Evolutionary conservation across 768 basidiomycete species (phyloP).

Genomic region (Tricholoma saponaceum): DNA sequence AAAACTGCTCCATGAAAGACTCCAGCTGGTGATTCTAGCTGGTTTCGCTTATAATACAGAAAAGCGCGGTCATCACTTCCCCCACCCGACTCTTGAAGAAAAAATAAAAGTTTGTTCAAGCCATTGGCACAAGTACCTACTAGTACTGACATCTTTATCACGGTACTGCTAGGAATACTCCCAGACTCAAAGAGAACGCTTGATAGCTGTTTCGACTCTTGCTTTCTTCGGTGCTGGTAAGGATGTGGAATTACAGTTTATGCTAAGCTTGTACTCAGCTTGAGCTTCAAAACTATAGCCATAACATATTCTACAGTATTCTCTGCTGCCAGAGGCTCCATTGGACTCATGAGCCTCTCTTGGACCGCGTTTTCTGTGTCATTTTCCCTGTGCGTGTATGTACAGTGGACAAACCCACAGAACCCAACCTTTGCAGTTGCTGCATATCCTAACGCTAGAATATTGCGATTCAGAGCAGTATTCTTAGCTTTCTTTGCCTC

Average conservation of each 20-base stretch:
- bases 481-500: background rate
- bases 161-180: background rate
- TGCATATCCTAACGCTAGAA: background rate
- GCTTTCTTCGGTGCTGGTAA: background rate
- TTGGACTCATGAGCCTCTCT: conserved; percentile 1
- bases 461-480: background rate
- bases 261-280: background rate
- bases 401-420: background rate
- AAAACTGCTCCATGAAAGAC: background rate
- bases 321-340: background rate
- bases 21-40: background rate
- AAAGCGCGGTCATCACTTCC: background rate
- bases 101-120: background rate
- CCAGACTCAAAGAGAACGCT: background rate
- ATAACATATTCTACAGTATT: background rate
- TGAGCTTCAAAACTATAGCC: background rate
- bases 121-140: background rate
- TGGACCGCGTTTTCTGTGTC: background rate
- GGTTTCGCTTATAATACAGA: background rate
- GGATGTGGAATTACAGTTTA: background rate
- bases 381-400: background rate
- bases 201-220: background rate
- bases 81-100: background rate
- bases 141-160: background rate
- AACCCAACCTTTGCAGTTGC: background rate